A percentile compares a stretch with the other conserved stretches of the same genome.
phyloP scores from a whole-genome alignment of 192 early-diverging fungal species.

The Coemansia sp. region DNA sequence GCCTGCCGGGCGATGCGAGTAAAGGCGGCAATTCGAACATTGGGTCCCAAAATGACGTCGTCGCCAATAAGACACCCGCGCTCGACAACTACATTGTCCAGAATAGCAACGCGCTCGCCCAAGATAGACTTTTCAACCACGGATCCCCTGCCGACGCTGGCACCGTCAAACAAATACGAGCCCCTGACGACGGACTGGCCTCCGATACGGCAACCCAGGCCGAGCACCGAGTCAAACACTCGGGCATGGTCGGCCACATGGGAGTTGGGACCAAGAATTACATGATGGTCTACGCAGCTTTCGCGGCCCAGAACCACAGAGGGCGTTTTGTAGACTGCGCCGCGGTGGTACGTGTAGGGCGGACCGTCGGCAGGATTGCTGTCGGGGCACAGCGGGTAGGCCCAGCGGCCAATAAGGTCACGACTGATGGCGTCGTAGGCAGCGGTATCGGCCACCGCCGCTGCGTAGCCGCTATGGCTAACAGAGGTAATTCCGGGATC shows the following conservation, averaged over 20 bases:
- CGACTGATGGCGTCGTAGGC: slow-evolving; percentile 67
- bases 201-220: slow-evolving; percentile 76
- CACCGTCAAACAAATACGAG: slow-evolving; percentile 82
- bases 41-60: slow-evolving; percentile 65
- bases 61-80: slow-evolving; percentile 74
- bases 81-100: slow-evolving; percentile 62
- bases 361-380: slow-evolving; percentile 68
- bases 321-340: slow-evolving; percentile 81
- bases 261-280: slow-evolving; percentile 74
- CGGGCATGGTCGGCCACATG: slow-evolving; percentile 68
- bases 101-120: slow-evolving; percentile 63
- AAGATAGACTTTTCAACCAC: slow-evolving; percentile 68
- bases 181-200: slow-evolving; percentile 71
- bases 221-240: slow-evolving; percentile 79
- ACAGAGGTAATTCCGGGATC: neutral
- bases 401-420: slow-evolving; percentile 86
- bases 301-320: slow-evolving; percentile 69
- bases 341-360: slow-evolving; percentile 68
- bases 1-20: slow-evolving; percentile 55
- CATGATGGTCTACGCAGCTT: slow-evolving; percentile 64
- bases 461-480: slow-evolving; percentile 55
- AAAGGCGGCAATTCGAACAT: slow-evolving; percentile 61
- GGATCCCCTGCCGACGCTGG: slow-evolving; percentile 64
- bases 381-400: slow-evolving; percentile 92
- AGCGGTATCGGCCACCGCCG: slow-evolving; percentile 56